A percentile compares a stretch with the other conserved stretches of the same genome.
Conservation (phyloP, 495 filamentous ascomycete species). For the Penicillium canariense region DNA sequence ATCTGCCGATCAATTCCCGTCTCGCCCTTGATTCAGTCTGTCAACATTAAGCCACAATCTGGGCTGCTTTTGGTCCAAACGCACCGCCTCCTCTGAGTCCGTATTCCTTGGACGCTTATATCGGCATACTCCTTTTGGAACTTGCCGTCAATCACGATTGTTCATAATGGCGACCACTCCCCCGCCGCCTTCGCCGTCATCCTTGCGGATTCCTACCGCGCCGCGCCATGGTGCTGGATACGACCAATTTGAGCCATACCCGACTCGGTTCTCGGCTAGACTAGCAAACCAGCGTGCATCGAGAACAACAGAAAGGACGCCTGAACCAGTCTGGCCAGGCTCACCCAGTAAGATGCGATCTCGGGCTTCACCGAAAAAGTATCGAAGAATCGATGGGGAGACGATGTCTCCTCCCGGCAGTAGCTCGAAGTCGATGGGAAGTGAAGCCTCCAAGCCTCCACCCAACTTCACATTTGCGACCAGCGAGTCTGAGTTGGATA, state of each 20-base stretch:
- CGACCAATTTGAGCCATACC: constrained; percentile 70
- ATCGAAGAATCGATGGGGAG: constrained; percentile 5
- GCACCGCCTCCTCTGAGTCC: background rate
- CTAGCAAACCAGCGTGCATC: constrained; percentile 41
- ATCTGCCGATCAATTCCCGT: background rate
- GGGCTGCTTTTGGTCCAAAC: background rate
- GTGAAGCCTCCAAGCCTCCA: background rate
- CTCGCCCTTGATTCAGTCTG: constrained; percentile 18
- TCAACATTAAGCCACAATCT: constrained; percentile 5
- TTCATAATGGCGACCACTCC: constrained; percentile 63
- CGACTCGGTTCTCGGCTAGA: constrained; percentile 48
- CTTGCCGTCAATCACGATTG: background rate
- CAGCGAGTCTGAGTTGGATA: background rate
- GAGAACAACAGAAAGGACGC: constrained; percentile 35
- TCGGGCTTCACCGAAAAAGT: constrained; percentile 21
- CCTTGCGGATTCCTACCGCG: constrained; percentile 64
- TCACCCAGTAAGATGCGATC: constrained; percentile 16
- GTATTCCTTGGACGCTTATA: background rate
- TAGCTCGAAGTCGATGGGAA: background rate
- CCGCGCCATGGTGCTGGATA: constrained; percentile 67
- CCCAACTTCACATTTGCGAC: background rate
- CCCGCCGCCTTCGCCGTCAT: constrained; percentile 51
- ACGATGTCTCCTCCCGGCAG: background rate
- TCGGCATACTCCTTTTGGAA: background rate
- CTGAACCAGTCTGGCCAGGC: constrained; percentile 33